Evolutionary conservation across 495 filamentous ascomycete genomes (phyloP).

Genomic region (Annulohypoxylon nitens): DNA sequence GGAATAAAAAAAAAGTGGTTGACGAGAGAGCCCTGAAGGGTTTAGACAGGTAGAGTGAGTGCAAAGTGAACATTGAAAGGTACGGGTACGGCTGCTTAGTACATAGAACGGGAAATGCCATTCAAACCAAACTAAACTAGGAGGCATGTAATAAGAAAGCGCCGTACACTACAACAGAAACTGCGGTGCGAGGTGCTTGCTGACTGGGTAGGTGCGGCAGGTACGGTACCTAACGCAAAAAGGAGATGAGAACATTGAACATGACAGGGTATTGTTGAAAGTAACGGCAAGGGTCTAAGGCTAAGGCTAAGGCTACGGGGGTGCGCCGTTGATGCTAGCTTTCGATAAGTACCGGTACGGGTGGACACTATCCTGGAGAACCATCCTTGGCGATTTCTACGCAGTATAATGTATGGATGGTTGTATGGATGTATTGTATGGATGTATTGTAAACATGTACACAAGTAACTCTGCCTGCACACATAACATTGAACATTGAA

Average conservation of each 20-base stretch:
- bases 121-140: slow-evolving; percentile 20
- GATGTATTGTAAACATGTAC: neutral
- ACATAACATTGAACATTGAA: slow-evolving; percentile 19
- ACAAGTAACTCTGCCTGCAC: neutral
- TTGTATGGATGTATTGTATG: neutral
- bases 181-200: slow-evolving; percentile 17
- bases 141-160: slow-evolving; percentile 40
- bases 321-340: slow-evolving; percentile 32
- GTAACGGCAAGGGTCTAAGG: slow-evolving; percentile 48
- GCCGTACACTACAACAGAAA: neutral
- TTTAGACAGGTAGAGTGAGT: too few relatives aligned
- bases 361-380: slow-evolving; percentile 29
- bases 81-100: slow-evolving; percentile 14
- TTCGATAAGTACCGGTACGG: slow-evolving; percentile 43
- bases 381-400: slow-evolving; percentile 27
- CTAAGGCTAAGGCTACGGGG: slow-evolving; percentile 42
- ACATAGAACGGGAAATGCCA: slow-evolving; percentile 42
- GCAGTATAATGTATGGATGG: neutral
- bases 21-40: neutral
- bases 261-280: slow-evolving; percentile 48
- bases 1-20: slow-evolving; percentile 9
- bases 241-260: slow-evolving; percentile 44
- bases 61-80: neutral
- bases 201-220: slow-evolving; percentile 29
- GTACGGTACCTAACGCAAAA: slow-evolving; percentile 37